Conservation (phyloP, 768 basidiomycete genomes). For the Stropharia rugosoannulata region DNA sequence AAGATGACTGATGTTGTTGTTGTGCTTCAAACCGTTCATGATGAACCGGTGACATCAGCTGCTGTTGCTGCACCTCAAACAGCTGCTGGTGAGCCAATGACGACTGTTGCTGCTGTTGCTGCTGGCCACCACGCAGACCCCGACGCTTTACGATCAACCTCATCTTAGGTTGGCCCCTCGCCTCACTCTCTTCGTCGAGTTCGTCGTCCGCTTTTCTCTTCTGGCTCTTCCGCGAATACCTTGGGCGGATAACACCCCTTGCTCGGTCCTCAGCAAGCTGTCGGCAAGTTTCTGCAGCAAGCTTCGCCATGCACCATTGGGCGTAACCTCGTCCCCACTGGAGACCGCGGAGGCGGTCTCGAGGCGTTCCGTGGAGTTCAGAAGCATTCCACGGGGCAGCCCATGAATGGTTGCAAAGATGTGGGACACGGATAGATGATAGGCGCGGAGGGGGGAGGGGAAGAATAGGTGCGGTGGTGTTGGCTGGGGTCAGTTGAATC, state of each 20-base stretch:
- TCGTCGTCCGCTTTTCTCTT: neutral
- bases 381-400: constrained; percentile 25
- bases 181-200: no score
- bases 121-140: no score
- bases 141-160: no score
- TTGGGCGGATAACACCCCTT: neutral
- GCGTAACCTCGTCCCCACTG: constrained; percentile 23
- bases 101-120: neutral
- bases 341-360: constrained; percentile 24
- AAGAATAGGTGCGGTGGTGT: constrained; percentile 22
- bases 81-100: neutral
- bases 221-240: neutral
- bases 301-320: neutral
- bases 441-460: constrained; percentile 35
- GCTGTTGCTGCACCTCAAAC: neutral
- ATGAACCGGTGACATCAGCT: neutral
- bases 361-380: constrained; percentile 33
- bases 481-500: constrained; percentile 12
- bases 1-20: neutral
- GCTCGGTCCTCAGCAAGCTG: neutral
- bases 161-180: no score
- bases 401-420: constrained; percentile 18
- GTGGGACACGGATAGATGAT: constrained; percentile 27
- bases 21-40: no score
- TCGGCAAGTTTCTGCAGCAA: neutral